Evolutionary conservation across 768 basidiomycete species (phyloP).

Genomic region (Agaricus subrufescens): DNA sequence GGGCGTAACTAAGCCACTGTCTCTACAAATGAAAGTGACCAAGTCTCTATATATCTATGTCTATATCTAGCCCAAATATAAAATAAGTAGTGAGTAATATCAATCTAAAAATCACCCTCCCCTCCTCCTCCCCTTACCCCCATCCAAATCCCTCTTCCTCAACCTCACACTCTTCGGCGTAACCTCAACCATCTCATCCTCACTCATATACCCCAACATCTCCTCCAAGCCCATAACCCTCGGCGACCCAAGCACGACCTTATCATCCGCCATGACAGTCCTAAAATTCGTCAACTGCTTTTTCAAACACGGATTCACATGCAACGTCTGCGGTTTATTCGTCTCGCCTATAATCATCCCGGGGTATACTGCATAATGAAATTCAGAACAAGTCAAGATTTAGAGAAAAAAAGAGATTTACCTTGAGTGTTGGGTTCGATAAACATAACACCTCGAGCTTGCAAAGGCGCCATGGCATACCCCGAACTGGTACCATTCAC

Average conservation of each 20-base stretch:
- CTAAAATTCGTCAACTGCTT: slow-evolving; percentile 48
- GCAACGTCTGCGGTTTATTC: slow-evolving; percentile 40
- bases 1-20: too few relatives aligned
- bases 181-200: slow-evolving; percentile 45
- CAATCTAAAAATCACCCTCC: too few relatives aligned
- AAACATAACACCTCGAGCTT: slow-evolving; percentile 43
- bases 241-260: slow-evolving; percentile 42
- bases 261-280: slow-evolving; percentile 44
- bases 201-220: slow-evolving; percentile 42
- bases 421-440: slow-evolving; percentile 39
- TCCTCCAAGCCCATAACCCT: slow-evolving; percentile 41
- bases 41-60: too few relatives aligned
- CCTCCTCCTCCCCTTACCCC: too few relatives aligned
- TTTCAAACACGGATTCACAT: slow-evolving; percentile 42
- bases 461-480: slow-evolving; percentile 45
- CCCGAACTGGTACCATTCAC: slow-evolving; percentile 38
- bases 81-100: too few relatives aligned
- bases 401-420: slow-evolving; percentile 13
- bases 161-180: slow-evolving; percentile 37
- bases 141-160: slow-evolving; percentile 30
- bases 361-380: slow-evolving; percentile 32
- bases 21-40: too few relatives aligned
- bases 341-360: slow-evolving; percentile 51
- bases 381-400: background rate
- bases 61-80: too few relatives aligned